Evolutionary conservation across 2,329 filamentous ascomycete species (phyloP).

Genomic region (Cryphonectria parasitica): DNA sequence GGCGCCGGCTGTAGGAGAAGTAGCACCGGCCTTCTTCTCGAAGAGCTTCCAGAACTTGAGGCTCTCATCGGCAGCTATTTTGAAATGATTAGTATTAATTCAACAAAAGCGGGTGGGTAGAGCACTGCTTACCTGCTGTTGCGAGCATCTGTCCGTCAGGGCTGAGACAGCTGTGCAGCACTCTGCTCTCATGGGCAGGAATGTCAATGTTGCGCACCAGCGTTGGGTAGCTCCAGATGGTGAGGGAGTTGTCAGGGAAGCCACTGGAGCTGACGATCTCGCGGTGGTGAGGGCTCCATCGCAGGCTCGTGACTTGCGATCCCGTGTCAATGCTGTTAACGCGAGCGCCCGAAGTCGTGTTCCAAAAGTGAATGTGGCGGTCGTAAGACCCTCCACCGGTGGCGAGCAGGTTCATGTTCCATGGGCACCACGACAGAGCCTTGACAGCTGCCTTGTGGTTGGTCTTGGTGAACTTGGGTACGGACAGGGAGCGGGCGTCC

Average conservation of each 20-base stretch:
- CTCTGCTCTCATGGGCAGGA: conserved; percentile 93
- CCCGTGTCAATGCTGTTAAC: conserved; percentile 99
- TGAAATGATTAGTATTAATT: conserved; percentile 36
- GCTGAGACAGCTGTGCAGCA: conserved; percentile 95
- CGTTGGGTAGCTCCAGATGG: conserved; percentile 98
- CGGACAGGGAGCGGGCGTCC: conserved; percentile 90
- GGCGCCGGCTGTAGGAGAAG: conserved; percentile 66
- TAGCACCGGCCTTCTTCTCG: conserved; percentile 89
- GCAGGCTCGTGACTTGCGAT: conserved; percentile 92
- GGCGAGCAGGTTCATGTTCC: conserved; percentile 96
- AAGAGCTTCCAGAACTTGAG: conserved; percentile 99
- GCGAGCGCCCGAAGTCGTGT: conserved; percentile 94
- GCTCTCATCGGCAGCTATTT: conserved; percentile 83
- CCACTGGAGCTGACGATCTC: conserved; percentile 97
- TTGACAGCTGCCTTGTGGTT: conserved; percentile 99
- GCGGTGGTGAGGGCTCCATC: conserved; percentile 96
- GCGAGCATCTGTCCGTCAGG: conserved; percentile 98
- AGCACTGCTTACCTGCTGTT: conserved; percentile 69
- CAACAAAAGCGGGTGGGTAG: neutral
- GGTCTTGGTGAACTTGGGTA: conserved; percentile 99
- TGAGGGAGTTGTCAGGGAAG: conserved; percentile 98
- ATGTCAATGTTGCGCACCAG: conserved; percentile 98
- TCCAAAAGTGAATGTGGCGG: conserved; percentile 99
- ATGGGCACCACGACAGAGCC: conserved; percentile 97
- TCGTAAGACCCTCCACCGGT: conserved; percentile 97